Conservation (phyloP, 2,329 filamentous ascomycete species). For the Neofusicoccum cordaticola region DNA sequence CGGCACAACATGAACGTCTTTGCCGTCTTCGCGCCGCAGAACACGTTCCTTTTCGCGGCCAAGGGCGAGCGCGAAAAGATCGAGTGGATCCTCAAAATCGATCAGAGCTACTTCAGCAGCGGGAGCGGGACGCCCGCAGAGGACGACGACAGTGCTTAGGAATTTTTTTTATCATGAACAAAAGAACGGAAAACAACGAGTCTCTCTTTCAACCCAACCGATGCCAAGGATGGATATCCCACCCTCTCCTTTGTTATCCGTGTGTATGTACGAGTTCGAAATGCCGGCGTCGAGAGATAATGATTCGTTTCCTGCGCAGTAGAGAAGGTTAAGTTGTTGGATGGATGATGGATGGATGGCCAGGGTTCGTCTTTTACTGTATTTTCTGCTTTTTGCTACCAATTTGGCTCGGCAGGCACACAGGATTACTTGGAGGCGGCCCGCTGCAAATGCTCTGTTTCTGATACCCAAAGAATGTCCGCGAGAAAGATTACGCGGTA, state of each 20-base stretch:
- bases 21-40: conserved; percentile 89
- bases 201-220: background rate
- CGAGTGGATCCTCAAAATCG: conserved; percentile 95
- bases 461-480: conserved; percentile 15
- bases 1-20: conserved; percentile 60
- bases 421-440: conserved; percentile 12
- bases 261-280: conserved; percentile 3
- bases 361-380: background rate
- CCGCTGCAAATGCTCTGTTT: conserved; percentile 13
- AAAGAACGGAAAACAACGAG: background rate
- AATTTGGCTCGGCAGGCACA: conserved; percentile 6
- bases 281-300: conserved; percentile 5
- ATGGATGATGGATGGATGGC: background rate
- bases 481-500: conserved; percentile 1
- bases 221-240: background rate
- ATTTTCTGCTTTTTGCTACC: background rate
- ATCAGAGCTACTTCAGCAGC: conserved; percentile 67
- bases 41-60: conserved; percentile 92
- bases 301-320: background rate
- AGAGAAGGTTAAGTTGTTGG: background rate
- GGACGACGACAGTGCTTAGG: conserved; percentile 25
- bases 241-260: conserved; percentile 1
- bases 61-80: conserved; percentile 88
- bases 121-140: conserved; percentile 22
- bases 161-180: background rate